Percentiles rank a stretch among this genome's conserved stretches.
These are phyloP conservation scores for Vaccinium myrtillus DNA, from an alignment of 148 eudicot genomes.

Conservation along the genomic window DNA sequence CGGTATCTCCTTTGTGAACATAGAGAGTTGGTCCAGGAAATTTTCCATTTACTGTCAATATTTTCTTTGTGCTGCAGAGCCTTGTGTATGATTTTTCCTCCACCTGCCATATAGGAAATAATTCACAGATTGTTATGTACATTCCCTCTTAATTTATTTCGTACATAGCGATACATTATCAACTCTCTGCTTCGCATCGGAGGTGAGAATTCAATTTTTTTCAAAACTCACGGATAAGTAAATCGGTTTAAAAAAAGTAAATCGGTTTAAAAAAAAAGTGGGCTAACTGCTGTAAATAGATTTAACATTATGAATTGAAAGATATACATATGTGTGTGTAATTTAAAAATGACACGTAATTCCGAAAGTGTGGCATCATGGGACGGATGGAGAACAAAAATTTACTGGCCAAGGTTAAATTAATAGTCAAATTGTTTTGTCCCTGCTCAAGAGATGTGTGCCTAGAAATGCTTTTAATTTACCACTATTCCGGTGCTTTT, in stretches of 20 bases:
- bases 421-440: too few species aligned
- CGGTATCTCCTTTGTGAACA: conserved; percentile 9
- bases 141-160: neutral
- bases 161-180: neutral
- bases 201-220: neutral
- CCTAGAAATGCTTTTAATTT: too few species aligned
- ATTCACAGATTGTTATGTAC: neutral
- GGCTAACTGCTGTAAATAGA: neutral
- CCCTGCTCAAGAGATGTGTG: too few species aligned
- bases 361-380: too few species aligned
- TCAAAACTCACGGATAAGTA: too few species aligned
- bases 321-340: too few species aligned
- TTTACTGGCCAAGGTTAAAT: too few species aligned
- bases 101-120: conserved; percentile 8
- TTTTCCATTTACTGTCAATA: conserved; percentile 20
- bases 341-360: too few species aligned
- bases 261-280: neutral
- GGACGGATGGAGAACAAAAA: too few species aligned
- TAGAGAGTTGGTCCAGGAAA: conserved; percentile 26
- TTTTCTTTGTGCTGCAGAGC: conserved; percentile 24
- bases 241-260: neutral
- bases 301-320: neutral
- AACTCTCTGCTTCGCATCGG: neutral
- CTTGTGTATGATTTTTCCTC: conserved; percentile 21
- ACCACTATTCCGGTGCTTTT: too few species aligned